Evolutionary conservation across 1,284 basidiomycete species (phyloP), one percentile per base, ranked within the genome.

Genomic region (Amylostereum areolatum): DNA sequence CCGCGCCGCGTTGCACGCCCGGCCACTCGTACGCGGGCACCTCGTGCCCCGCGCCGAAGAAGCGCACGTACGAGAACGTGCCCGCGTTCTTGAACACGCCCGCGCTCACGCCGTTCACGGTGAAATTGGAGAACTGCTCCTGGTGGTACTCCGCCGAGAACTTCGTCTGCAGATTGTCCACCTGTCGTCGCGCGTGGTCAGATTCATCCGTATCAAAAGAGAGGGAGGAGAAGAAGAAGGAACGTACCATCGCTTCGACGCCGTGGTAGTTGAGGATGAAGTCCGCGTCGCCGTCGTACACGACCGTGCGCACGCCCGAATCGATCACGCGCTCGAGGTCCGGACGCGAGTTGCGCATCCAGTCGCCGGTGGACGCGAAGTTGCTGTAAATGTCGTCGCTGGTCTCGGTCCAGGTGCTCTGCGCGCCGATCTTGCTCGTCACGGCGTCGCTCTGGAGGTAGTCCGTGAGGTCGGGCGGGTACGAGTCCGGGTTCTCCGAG

Each of bases 11-110:
- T 3, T 46, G 48, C 5, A 66, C 48, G 43, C 45, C 52, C 29
- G 53, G 53, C 48, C 57, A 49, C 55, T 51, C 52, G 52, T 78
- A 78, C 5, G 75, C 76, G 9, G 77, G 75, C 11, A 77, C 76
- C 55, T 77, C 71, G 55, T 77, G 74, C 1, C 74, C 75, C 45
- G 79, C 75, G 41, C 74, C 77, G 50, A 66, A 76, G 25, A 82
- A 68, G 18, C 80, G 72, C 30, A 83, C 61, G 54, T 81, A 83
- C 5, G 79, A 81, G 62, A 83, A 77, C 2, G 71, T 78, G 2
- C 80, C 80, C 1, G 80, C 77, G 47, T 79, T 81, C 67, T 82
- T 83, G 66, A 67, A 80, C 36, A 75, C 59, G 2, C 78, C 81
- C 3, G 80, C 66, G 0, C 60, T 42, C 47, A 73, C 65, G 0